Evolutionary conservation across 192 early-diverging fungal genomes (phyloP), one percentile per base, ranked within the genome.

Genomic region (Entomortierella chlamydospora): DNA sequence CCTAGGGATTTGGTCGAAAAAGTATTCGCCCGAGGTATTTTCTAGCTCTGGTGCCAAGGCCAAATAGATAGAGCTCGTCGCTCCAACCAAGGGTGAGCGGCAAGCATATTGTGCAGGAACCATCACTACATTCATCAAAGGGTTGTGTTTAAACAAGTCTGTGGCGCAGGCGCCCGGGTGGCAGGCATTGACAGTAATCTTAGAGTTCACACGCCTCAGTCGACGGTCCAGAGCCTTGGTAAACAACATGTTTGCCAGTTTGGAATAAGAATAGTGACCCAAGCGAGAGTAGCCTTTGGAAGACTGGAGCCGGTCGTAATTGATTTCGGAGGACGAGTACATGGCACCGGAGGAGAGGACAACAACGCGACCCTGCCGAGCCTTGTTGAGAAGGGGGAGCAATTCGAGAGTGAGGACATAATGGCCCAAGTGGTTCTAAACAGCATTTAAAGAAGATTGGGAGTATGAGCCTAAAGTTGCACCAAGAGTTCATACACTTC

Each of bases 141-240:
- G 29, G 53, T 84, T 74, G 47, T 86, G 77, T 33, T 85, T 74
- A 61, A 86, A 88, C 52, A 90, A 37, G 0, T 83, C 83, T 10
- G 89, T 89, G 25, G 52, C 72, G 13, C 86, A 86, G 0, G 85
- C 64, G 0, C 89, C 88, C 18, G 89, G 89, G 41, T 91, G 89
- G 58, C 81, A 82, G 2, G 85, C 86, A 59, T 87, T 88, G 47
- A 90, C 82, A 0, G 85, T 87, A 39, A 90, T 43, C 25, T 66
- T 81, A 9, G 43, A 37, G 2, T n/a, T 22, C 3, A 22, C 8
- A 7, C 22, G 13, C 26, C 53, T 64, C 45, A 90, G 80, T 20
- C 83, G 82, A 25, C 84, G 70, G 23, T 83, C 80, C 57, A 90
- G 72, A 0, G 82, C 85, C 29, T 80, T 73, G 37, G 84, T 69